These are phyloP conservation scores for Mikania micrantha DNA, from an alignment of 129 eudicot species.

Conservation along the genomic window DNA sequence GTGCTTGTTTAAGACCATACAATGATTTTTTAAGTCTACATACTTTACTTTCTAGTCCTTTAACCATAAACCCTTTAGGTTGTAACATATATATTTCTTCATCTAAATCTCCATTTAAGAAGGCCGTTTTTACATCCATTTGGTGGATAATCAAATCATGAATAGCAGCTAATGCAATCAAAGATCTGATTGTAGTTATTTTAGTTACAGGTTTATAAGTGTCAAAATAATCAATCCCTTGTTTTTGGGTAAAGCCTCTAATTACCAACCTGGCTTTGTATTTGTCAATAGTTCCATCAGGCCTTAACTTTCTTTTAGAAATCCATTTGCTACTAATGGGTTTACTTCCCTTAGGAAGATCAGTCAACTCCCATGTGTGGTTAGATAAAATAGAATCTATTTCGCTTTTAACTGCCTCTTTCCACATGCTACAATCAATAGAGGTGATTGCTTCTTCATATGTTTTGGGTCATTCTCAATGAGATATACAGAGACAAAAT, in stretches of 20 bases:
- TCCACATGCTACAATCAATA: too few relatives aligned
- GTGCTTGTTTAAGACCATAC: neutral
- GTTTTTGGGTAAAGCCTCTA: neutral
- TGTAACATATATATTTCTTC: neutral
- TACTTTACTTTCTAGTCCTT: neutral
- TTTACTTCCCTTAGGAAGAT: too few relatives aligned
- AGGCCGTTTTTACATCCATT: neutral
- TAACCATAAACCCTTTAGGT: neutral
- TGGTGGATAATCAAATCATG: neutral
- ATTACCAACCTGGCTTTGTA: neutral
- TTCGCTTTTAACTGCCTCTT: too few relatives aligned
- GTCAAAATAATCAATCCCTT: neutral
- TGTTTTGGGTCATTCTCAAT: too few relatives aligned
- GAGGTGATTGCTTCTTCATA: too few relatives aligned
- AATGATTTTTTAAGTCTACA: neutral
- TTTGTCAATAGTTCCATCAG: neutral
- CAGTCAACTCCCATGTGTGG: too few relatives aligned
- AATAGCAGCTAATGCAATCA: neutral
- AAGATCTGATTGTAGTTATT: neutral
- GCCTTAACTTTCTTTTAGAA: neutral
- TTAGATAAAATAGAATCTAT: too few relatives aligned
- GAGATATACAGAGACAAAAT: too few relatives aligned
- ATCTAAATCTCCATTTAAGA: neutral
- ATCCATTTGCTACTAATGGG: neutral
- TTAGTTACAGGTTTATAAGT: neutral